Evolutionary conservation across 169 alveolate genomes (phyloP).

Genomic region (Eimeria falciformis): DNA sequence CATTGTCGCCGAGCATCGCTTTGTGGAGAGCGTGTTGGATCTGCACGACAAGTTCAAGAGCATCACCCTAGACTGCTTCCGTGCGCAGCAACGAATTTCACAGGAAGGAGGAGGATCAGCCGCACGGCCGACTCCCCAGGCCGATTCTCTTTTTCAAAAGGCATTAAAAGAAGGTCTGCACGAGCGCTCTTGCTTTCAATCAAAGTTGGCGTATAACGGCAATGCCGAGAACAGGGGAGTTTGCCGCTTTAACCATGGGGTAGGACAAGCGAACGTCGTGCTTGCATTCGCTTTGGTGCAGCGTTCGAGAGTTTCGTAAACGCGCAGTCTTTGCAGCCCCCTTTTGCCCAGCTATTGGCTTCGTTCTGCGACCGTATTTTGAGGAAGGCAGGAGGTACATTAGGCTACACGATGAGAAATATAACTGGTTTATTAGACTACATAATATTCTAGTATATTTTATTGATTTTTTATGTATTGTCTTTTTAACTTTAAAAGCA

Average conservation of each 20-base stretch:
- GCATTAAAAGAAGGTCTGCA: constrained; percentile 79
- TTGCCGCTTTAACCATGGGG: too few species aligned
- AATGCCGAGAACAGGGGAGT: background rate
- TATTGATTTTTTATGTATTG: background rate
- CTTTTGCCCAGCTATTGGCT: constrained; percentile 76
- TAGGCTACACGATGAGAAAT: background rate
- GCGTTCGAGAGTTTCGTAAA: constrained; percentile 78
- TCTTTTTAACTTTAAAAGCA: background rate
- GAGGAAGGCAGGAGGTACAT: constrained; percentile 74
- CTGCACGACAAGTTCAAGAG: constrained; percentile 71
- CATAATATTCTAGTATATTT: background rate
- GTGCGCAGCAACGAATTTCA: constrained; percentile 56
- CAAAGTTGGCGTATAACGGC: background rate
- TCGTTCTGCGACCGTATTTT: constrained; percentile 78
- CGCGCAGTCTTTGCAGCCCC: constrained; percentile 69
- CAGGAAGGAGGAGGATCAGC: constrained; percentile 29
- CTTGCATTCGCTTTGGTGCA: constrained; percentile 25
- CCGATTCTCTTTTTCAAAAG: constrained; percentile 80
- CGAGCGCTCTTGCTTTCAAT: background rate
- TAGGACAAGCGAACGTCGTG: too few species aligned
- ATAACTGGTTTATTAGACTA: background rate
- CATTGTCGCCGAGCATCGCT: constrained; percentile 58
- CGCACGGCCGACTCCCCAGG: constrained; percentile 62
- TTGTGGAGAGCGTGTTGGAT: constrained; percentile 76
- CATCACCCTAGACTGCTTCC: constrained; percentile 72